phyloP scores from a whole-genome alignment of 2,329 filamentous ascomycete genomes.

The Epichloe amarillans region DNA sequence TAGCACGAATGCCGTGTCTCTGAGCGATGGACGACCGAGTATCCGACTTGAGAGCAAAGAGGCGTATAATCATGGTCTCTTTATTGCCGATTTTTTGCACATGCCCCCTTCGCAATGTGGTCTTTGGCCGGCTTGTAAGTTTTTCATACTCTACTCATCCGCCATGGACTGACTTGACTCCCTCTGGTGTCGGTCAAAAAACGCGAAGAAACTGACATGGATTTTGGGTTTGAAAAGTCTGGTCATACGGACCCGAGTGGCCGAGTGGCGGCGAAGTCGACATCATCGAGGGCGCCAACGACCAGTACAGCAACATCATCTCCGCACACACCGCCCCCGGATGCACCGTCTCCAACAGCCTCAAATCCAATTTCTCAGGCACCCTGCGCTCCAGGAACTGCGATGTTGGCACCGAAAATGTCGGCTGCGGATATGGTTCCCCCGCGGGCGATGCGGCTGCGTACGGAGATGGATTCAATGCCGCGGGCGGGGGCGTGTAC shows the following conservation, averaged over 20 bases:
- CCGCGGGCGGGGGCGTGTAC: constrained; percentile 52
- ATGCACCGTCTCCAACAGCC: constrained; percentile 15
- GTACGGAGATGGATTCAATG: constrained; percentile 56
- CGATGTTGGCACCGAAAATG: constrained; percentile 22
- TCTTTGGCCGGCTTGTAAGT: constrained; percentile 55
- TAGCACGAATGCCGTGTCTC: constrained; percentile 22
- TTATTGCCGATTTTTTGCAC: constrained; percentile 59
- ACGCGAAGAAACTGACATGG: neutral
- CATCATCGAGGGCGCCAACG: constrained; percentile 58
- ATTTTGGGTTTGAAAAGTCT: constrained; percentile 22
- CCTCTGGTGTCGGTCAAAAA: neutral
- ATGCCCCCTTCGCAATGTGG: constrained; percentile 62
- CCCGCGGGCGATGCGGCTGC: constrained; percentile 28
- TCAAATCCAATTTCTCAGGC: constrained; percentile 14
- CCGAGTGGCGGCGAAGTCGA: constrained; percentile 52
- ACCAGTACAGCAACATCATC: constrained; percentile 43
- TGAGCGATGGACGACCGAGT: constrained; percentile 36
- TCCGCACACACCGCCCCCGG: constrained; percentile 43
- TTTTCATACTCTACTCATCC: constrained; percentile 8
- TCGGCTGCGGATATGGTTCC: constrained; percentile 32
- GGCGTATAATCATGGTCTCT: constrained; percentile 50
- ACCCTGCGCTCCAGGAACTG: constrained; percentile 20
- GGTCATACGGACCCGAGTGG: constrained; percentile 44
- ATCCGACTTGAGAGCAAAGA: constrained; percentile 54
- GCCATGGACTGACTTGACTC: neutral